Base-by-base conservation (phyloP, 257 asterid species). In the Leonotis leonurus region DNA sequence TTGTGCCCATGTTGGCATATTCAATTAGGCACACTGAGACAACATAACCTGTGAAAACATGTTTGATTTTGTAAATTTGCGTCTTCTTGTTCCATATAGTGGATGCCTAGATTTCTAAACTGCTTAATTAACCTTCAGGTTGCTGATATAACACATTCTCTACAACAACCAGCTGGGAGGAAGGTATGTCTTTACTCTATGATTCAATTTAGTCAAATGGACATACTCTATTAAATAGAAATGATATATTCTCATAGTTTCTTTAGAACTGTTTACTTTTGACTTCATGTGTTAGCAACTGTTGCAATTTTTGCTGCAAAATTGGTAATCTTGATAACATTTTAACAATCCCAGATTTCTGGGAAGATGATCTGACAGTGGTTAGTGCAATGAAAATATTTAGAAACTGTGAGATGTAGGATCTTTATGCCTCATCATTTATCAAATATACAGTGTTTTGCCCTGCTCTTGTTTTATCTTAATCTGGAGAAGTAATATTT, bases 111-210 rank as follows among this genome's bases (percentile, higher is more conserved):
- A 55, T 57, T 52, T 41, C 72, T 70, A 41, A 50, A 60, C 60
- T 51, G 46, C 24, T 58, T 44, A 24, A 54, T 58, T 33, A 14
- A 32, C 14, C n/a, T 67, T 50, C 83, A 89, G 97, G 97, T 89
- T 68, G 97, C 96, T 14, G 99, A 93, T 77, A 74, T 93, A 60
- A 89, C 99, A 40, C 99, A 89, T 82, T 87, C 99, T 64, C 69
- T 93, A 56, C 97, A 93, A 68, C 97, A 93, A 79, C 99, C 97
- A 44, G 97, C 97, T n/a, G 97, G 99, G 69, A 85, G 70, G 80
- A 89, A 93, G 97, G 99, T 89, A 68, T 35, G 69, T 30, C n/a
- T n/a, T n/a, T n/a, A n/a, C 8, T 13, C 26, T 3, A 33, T 60
- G 33, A 3, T 45, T 36, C 67, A n/a, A 8, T 41, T 41, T 12